Evolutionary conservation across 805 yeast species (phyloP).

Genomic region (Sugiyamaella smithiae): DNA sequence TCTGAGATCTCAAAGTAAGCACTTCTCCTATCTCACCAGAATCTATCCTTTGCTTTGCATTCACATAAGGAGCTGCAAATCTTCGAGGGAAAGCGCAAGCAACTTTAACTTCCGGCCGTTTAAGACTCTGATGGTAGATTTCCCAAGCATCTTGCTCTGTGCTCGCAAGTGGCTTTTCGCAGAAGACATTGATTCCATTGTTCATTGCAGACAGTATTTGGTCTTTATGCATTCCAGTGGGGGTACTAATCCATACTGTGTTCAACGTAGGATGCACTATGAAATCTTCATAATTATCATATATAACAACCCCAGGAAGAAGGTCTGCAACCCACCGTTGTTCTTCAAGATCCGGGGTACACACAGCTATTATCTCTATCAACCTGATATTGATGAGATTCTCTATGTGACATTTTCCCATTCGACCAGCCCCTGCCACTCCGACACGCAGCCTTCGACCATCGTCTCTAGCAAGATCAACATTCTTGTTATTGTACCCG

Average conservation of each 20-base stretch:
- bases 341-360: constrained; percentile 15
- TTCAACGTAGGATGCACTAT: constrained; percentile 8
- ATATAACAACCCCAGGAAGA: constrained; percentile 10
- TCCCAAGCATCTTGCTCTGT: constrained; percentile 19
- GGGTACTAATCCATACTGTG: constrained; percentile 17
- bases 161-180: constrained; percentile 19
- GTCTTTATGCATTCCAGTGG: constrained; percentile 13
- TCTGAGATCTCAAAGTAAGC: constrained; percentile 18
- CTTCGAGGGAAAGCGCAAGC: constrained; percentile 24
- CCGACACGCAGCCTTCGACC: constrained; percentile 12
- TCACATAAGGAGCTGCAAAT: constrained; percentile 14
- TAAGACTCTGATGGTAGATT: constrained; percentile 16
- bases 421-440: constrained; percentile 21
- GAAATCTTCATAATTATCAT: constrained; percentile 13
- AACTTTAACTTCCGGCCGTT: constrained; percentile 18
- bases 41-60: constrained; percentile 15
- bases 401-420: constrained; percentile 20
- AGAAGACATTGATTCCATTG: constrained; percentile 18
- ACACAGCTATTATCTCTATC: constrained; percentile 16
- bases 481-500: not conserved
- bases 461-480: not conserved
- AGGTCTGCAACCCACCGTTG: constrained; percentile 13
- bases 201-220: constrained; percentile 17
- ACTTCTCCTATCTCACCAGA: constrained; percentile 22
- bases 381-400: constrained; percentile 13